Percentiles rank a stretch among this genome's conserved stretches.
phyloP scores from a whole-genome alignment of 2,329 filamentous ascomycete genomes.

The Ophiocordyceps camponoti-leonardi region DNA sequence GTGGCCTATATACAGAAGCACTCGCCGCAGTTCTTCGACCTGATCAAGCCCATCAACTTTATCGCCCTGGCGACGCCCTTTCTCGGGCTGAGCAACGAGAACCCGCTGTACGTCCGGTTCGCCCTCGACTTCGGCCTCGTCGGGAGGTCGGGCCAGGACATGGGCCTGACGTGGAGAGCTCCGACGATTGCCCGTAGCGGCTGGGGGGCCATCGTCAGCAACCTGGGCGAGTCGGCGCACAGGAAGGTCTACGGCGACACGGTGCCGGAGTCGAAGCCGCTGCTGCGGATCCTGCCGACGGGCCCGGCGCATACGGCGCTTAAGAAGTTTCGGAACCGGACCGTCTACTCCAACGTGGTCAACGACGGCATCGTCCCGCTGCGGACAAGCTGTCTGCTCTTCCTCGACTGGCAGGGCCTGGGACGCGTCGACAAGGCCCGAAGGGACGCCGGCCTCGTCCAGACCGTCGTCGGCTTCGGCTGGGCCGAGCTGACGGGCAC shows the following conservation, averaged over 20 bases:
- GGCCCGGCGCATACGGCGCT: conserved; percentile 79
- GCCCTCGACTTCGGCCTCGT: conserved; percentile 92
- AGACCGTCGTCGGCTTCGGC: conserved; percentile 83
- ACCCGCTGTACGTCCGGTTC: conserved; percentile 93
- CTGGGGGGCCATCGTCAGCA: conserved; percentile 76
- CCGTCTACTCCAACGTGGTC: conserved; percentile 90
- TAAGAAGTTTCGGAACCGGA: conserved; percentile 76
- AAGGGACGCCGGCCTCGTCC: conserved; percentile 78
- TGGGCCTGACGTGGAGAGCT: conserved; percentile 85
- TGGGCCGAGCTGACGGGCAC: conserved; percentile 79
- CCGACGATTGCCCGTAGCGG: conserved; percentile 72
- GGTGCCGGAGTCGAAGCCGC: conserved; percentile 71
- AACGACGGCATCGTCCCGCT: conserved; percentile 95
- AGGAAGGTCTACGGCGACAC: conserved; percentile 38
- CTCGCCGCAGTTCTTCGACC: conserved; percentile 75
- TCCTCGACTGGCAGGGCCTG: conserved; percentile 89
- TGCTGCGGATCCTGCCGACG: conserved; percentile 76
- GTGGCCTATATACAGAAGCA: conserved; percentile 95
- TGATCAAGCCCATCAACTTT: conserved; percentile 80
- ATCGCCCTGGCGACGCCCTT: conserved; percentile 77
- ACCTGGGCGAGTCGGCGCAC: conserved; percentile 53
- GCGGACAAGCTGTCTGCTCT: conserved; percentile 87
- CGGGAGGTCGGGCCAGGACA: conserved; percentile 86
- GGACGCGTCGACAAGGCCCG: conserved; percentile 88
- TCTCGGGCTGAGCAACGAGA: conserved; percentile 87